Conservation (phyloP, 805 yeast species). For the Komagataella pseudopastoris region DNA sequence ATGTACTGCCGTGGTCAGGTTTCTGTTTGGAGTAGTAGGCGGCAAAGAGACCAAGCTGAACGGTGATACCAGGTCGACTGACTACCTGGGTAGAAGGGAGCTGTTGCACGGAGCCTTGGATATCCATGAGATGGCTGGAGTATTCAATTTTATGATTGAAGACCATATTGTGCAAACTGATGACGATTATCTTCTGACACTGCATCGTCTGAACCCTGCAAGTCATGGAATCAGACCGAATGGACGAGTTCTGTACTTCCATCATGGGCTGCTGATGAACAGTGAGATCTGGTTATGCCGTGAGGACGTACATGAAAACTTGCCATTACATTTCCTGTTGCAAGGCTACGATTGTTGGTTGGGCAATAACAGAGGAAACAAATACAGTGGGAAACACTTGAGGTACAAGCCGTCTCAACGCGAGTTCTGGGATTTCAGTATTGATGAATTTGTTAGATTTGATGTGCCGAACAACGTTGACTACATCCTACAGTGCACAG, state of each 20-base stretch:
- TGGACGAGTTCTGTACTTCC: constrained; percentile 58
- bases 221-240: constrained; percentile 13
- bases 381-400: constrained; percentile 74
- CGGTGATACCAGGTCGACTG: background rate
- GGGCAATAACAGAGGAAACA: constrained; percentile 86
- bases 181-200: constrained; percentile 64
- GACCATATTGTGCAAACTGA: constrained; percentile 66
- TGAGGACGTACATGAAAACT: constrained; percentile 26
- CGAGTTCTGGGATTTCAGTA: constrained; percentile 78
- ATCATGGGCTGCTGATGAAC: constrained; percentile 82
- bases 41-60: background rate
- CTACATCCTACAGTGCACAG: constrained; percentile 45
- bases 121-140: constrained; percentile 50
- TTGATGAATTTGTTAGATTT: constrained; percentile 83
- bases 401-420: constrained; percentile 21
- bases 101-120: constrained; percentile 10
- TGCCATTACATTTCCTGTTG: constrained; percentile 68
- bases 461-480: constrained; percentile 82
- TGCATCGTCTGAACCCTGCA: constrained; percentile 49
- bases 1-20: constrained; percentile 11
- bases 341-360: constrained; percentile 90
- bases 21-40: constrained; percentile 1
- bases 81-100: background rate
- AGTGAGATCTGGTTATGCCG: constrained; percentile 49
- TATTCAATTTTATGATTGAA: constrained; percentile 61